Conservation (phyloP, 345 rosid genomes). For the Melaleuca alternifolia region DNA sequence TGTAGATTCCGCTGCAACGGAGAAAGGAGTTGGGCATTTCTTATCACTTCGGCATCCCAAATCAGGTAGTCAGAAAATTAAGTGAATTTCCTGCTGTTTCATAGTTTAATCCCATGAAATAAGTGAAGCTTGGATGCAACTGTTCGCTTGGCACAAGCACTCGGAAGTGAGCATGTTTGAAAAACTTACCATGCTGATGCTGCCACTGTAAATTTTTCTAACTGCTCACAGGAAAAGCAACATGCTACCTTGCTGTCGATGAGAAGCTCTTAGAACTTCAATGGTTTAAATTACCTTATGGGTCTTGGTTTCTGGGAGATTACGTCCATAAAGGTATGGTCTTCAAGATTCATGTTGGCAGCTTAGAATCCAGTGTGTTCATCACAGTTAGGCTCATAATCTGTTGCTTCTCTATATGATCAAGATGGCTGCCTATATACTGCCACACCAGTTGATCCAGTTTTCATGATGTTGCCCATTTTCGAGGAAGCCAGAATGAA, state of each 20-base stretch:
- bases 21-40: slow-evolving; percentile 23
- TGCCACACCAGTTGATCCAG: slow-evolving; percentile 82
- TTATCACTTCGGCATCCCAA: slow-evolving; percentile 75
- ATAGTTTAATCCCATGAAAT: fast-evolving
- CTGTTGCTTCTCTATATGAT: background rate
- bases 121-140: background rate
- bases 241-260: slow-evolving; percentile 44
- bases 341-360: background rate
- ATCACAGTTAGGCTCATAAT: background rate
- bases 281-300: slow-evolving; percentile 72
- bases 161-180: background rate
- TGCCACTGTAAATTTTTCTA: background rate
- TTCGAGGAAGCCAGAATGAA: slow-evolving; percentile 89
- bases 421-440: slow-evolving; percentile 71
- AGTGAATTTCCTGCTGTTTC: background rate
- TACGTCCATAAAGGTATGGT: slow-evolving; percentile 60
- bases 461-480: slow-evolving; percentile 68
- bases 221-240: slow-evolving; percentile 27
- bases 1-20: slow-evolving; percentile 20
- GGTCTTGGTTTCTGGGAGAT: slow-evolving; percentile 91
- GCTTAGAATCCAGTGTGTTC: background rate
- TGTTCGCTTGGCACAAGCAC: background rate
- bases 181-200: background rate
- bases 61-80: slow-evolving; percentile 37
- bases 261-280: slow-evolving; percentile 70